A percentile compares a stretch with the other conserved stretches of the same genome.
Evolutionary conservation across 2,329 filamentous ascomycete species (phyloP).

Genomic region (Neoscytalidium dimidiatum): DNA sequence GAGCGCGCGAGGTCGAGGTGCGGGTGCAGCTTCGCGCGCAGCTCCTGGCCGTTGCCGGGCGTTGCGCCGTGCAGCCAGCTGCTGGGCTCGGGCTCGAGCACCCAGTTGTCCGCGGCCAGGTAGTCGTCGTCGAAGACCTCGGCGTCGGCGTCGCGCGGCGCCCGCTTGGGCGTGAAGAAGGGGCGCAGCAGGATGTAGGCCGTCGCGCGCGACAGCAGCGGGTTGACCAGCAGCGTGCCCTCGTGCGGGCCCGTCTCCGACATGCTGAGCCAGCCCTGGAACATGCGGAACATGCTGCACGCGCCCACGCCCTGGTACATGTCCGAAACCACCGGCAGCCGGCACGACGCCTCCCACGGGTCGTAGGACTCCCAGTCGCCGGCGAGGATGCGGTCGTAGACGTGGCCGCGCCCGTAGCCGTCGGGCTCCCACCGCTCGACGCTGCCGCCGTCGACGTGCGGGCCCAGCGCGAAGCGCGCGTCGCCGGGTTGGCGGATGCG

Average conservation of each 20-base stretch:
- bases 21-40: slow-evolving; percentile 65
- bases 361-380: slow-evolving; percentile 82
- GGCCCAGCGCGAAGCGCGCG: slow-evolving; percentile 56
- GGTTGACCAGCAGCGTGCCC: slow-evolving; percentile 82
- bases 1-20: slow-evolving; percentile 67
- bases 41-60: slow-evolving; percentile 69
- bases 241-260: slow-evolving; percentile 70
- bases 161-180: slow-evolving; percentile 66
- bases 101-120: slow-evolving; percentile 62
- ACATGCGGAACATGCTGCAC: slow-evolving; percentile 83
- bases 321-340: slow-evolving; percentile 69
- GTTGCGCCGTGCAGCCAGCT: slow-evolving; percentile 70
- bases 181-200: slow-evolving; percentile 81
- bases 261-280: slow-evolving; percentile 87
- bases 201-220: slow-evolving; percentile 72
- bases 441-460: slow-evolving; percentile 56
- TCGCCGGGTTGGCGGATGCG: slow-evolving; percentile 58
- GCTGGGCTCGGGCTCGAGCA: slow-evolving; percentile 53
- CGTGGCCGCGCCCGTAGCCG: slow-evolving; percentile 62
- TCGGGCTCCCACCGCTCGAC: slow-evolving; percentile 58
- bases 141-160: slow-evolving; percentile 40
- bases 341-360: slow-evolving; percentile 73
- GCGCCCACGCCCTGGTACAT: slow-evolving; percentile 79
- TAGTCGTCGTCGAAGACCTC: slow-evolving; percentile 42
- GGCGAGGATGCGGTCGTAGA: slow-evolving; percentile 72